phyloP scores from a whole-genome alignment of 371 early-diverging fungal genomes.

The Mortierella sp. region DNA sequence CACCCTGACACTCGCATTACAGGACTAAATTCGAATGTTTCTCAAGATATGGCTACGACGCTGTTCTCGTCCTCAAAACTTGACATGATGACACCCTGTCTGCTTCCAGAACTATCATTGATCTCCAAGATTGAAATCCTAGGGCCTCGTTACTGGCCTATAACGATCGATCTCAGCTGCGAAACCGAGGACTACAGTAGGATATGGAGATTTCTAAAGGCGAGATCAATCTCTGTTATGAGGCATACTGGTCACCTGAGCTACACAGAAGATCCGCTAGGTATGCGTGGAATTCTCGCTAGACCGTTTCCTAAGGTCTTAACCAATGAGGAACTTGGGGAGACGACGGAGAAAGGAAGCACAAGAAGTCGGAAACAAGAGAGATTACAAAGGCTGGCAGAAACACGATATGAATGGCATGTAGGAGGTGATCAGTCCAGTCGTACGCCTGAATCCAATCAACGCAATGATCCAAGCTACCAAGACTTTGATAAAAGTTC shows the following conservation, averaged over 20 bases:
- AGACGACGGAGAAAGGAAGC: slow-evolving; percentile 8
- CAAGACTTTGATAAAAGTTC: slow-evolving; percentile 12
- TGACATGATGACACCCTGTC: slow-evolving; percentile 70
- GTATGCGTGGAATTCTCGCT: slow-evolving; percentile 47
- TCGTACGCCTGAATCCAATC: not conserved
- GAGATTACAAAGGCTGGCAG: slow-evolving; percentile 1
- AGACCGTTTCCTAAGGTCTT: slow-evolving; percentile 47
- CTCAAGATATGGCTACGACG: not conserved
- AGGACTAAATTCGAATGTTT: slow-evolving; percentile 3
- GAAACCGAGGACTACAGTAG: slow-evolving; percentile 33
- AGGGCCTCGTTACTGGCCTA: slow-evolving; percentile 72
- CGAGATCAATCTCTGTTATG: slow-evolving; percentile 52
- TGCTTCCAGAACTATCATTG: slow-evolving; percentile 69
- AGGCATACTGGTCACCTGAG: slow-evolving; percentile 57
- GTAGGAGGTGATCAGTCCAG: not conserved
- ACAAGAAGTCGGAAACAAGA: slow-evolving; percentile 19
- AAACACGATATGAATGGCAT: not conserved
- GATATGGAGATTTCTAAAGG: slow-evolving; percentile 45
- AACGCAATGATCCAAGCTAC: not conserved
- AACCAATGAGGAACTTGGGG: slow-evolving; percentile 8
- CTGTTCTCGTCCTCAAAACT: slow-evolving; percentile 20
- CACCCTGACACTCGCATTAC: not conserved
- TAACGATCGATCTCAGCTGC: slow-evolving; percentile 61
- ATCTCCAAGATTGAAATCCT: slow-evolving; percentile 68
- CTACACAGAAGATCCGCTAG: slow-evolving; percentile 50